phyloP scores from a whole-genome alignment of 306 rosid species.

The Ammopiptanthus mongolicus region DNA sequence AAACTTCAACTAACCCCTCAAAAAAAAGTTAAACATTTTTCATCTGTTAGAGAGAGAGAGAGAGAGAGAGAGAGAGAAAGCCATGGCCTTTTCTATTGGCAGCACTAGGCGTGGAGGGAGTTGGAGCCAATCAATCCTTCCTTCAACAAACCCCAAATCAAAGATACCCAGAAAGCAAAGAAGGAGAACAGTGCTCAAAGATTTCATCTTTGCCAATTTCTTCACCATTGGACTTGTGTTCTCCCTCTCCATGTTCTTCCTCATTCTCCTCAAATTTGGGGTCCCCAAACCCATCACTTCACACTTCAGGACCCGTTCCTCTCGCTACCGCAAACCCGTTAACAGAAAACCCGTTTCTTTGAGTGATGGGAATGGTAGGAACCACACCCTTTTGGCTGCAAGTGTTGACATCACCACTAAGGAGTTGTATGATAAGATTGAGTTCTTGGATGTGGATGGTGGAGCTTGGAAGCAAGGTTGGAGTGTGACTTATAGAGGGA shows the following conservation, averaged over 20 bases:
- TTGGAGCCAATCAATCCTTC: conserved; percentile 64
- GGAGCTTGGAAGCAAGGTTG: conserved; percentile 99
- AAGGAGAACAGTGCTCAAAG: conserved; percentile 48
- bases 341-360: conserved; percentile 31
- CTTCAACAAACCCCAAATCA: conserved; percentile 65
- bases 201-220: conserved; percentile 71
- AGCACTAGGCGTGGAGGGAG: conserved; percentile 68
- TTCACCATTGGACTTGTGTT: conserved; percentile 66
- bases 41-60: neutral
- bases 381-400: conserved; percentile 25
- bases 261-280: conserved; percentile 64
- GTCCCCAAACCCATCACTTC: conserved; percentile 68
- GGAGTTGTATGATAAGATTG: conserved; percentile 70
- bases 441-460: conserved; percentile 79
- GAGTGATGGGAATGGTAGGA: neutral
- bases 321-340: conserved; percentile 42
- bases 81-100: conserved; percentile 57
- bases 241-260: conserved; percentile 58
- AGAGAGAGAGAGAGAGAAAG: neutral
- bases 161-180: conserved; percentile 59
- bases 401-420: conserved; percentile 84
- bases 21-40: neutral
- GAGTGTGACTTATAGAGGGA: conserved; percentile 73
- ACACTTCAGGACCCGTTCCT: conserved; percentile 32
- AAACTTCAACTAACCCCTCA: too few relatives aligned